phyloP scores from a whole-genome alignment of 768 basidiomycete genomes.

The Daedaleopsis nitida region DNA sequence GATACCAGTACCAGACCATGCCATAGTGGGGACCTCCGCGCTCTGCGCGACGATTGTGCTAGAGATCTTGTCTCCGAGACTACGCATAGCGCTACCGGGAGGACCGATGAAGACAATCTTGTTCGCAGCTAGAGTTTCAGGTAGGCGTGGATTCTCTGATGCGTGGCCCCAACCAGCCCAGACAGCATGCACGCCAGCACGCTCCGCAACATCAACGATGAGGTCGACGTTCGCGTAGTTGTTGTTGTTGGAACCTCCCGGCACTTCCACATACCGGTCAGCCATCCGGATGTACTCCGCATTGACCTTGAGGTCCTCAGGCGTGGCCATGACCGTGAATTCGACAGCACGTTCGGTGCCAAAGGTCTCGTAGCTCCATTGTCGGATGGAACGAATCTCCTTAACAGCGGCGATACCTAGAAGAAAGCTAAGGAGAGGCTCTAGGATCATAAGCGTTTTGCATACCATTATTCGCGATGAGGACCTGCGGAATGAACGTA shows the following conservation, averaged over 20 bases:
- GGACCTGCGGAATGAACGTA: slow-evolving; percentile 56
- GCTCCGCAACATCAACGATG: slow-evolving; percentile 97
- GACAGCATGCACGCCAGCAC: slow-evolving; percentile 96
- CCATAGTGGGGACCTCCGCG: slow-evolving; percentile 96
- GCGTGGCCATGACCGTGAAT: slow-evolving; percentile 99
- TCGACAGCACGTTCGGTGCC: slow-evolving; percentile 95
- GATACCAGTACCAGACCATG: slow-evolving; percentile 97
- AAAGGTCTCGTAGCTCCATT: slow-evolving; percentile 99
- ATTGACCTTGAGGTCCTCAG: slow-evolving; percentile 97
- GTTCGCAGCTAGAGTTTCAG: slow-evolving; percentile 88
- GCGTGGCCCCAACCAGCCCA: slow-evolving; percentile 99
- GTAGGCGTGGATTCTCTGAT: slow-evolving; percentile 96
- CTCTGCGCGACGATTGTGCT: slow-evolving; percentile 99
- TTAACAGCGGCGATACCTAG: slow-evolving; percentile 97
- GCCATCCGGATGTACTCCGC: slow-evolving; percentile 99
- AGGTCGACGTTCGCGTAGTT: slow-evolving; percentile 99
- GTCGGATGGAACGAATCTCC: slow-evolving; percentile 97
- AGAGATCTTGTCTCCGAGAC: slow-evolving; percentile 98
- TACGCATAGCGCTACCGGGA: slow-evolving; percentile 98
- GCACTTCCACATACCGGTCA: slow-evolving; percentile 97
- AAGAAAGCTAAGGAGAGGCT: slow-evolving; percentile 23
- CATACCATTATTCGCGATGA: slow-evolving; percentile 96
- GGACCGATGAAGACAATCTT: slow-evolving; percentile 99
- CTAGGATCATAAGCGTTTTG: slow-evolving; percentile 17
- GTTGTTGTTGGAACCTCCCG: slow-evolving; percentile 98